Percentiles rank a stretch among this genome's conserved stretches.
These are phyloP conservation scores for Dendrothele bispora DNA, from an alignment of 768 basidiomycete genomes.

Conservation along the genomic window DNA sequence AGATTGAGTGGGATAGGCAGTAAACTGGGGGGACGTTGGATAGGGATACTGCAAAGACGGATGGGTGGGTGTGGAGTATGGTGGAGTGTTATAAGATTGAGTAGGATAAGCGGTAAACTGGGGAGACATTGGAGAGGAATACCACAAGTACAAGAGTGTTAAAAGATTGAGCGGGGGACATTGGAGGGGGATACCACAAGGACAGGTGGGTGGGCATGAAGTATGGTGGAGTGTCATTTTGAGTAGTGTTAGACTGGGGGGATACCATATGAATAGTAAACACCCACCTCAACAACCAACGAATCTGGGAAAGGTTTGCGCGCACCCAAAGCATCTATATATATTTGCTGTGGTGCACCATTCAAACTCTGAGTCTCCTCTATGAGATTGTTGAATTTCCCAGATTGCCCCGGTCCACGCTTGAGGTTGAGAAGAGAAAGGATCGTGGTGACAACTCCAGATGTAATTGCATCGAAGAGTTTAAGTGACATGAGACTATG, in stretches of 20 bases:
- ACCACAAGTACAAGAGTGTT: too few relatives aligned
- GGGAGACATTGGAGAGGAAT: too few relatives aligned
- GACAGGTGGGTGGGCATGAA: conserved; percentile 26
- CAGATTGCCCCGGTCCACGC: conserved; percentile 1
- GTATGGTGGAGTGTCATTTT: conserved; percentile 24
- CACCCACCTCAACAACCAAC: conserved; percentile 8
- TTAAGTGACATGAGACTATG: not conserved
- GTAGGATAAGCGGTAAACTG: conserved; percentile 20
- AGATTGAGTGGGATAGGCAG: conserved; percentile 35
- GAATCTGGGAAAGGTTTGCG: conserved; percentile 6
- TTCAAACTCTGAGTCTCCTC: not conserved
- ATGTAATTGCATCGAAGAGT: not conserved
- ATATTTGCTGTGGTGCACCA: conserved; percentile 6
- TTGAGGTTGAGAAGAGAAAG: not conserved
- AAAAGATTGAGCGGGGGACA: too few relatives aligned
- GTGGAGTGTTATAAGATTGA: conserved; percentile 22
- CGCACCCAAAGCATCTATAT: conserved; percentile 4
- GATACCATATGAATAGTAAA: too few relatives aligned
- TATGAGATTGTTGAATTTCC: conserved; percentile 1
- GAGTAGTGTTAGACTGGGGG: conserved; percentile 20
- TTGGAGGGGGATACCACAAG: conserved; percentile 32
- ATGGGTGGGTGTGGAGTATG: conserved; percentile 23
- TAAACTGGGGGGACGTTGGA: too few relatives aligned
- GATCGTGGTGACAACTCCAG: conserved; percentile 1
- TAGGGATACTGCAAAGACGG: conserved; percentile 36